Evolutionary conservation across 2,329 filamentous ascomycete genomes (phyloP).

Genomic region (Trichophyton schoenleinii): DNA sequence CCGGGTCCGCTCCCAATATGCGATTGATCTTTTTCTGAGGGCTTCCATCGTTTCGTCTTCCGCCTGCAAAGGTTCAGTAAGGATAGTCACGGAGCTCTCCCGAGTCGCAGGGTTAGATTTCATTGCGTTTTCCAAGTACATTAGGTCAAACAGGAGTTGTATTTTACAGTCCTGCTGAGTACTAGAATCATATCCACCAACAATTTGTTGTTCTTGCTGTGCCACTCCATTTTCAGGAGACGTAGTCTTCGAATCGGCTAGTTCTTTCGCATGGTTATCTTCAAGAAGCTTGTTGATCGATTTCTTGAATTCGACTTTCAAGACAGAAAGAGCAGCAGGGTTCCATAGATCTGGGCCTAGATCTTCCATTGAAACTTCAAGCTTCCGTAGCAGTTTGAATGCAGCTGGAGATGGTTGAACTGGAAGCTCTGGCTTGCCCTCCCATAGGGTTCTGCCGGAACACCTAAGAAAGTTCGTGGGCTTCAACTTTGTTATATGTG

Average conservation of each 20-base stretch:
- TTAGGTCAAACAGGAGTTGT: slow-evolving; percentile 28
- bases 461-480: slow-evolving; percentile 34
- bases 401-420: slow-evolving; percentile 62
- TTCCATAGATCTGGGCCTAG: slow-evolving; percentile 74
- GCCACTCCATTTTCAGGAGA: slow-evolving; percentile 2
- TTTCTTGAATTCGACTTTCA: slow-evolving; percentile 49
- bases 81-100: not conserved
- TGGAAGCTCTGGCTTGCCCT: slow-evolving; percentile 61
- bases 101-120: slow-evolving; percentile 18
- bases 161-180: slow-evolving; percentile 22
- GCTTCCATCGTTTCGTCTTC: not conserved
- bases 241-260: not conserved
- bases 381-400: slow-evolving; percentile 57
- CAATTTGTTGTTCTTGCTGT: not conserved
- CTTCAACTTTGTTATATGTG: slow-evolving; percentile 30
- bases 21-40: slow-evolving; percentile 25
- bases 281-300: slow-evolving; percentile 31
- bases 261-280: not conserved
- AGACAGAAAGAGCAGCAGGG: slow-evolving; percentile 45
- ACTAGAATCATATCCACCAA: not conserved
- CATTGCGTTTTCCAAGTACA: slow-evolving; percentile 28
- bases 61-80: slow-evolving; percentile 1
- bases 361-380: slow-evolving; percentile 55
- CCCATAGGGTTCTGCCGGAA: slow-evolving; percentile 61
- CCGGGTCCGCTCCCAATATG: slow-evolving; percentile 74